phyloP scores from a whole-genome alignment of 345 rosid species.

The Lagerstroemia speciosa region DNA sequence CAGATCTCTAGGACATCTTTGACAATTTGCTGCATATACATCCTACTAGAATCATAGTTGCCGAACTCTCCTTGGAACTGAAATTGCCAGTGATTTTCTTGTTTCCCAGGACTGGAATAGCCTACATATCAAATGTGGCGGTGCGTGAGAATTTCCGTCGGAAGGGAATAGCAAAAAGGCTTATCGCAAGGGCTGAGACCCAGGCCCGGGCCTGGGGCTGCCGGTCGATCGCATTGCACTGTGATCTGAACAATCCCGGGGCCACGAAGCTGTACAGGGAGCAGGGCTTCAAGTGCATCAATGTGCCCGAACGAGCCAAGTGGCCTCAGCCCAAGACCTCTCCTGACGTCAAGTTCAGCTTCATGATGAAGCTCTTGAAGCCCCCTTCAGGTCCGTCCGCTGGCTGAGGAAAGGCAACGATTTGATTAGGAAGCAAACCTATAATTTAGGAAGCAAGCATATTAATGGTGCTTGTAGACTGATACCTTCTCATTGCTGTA shows the following conservation, averaged over 20 bases:
- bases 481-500: neutral
- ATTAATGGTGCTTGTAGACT: neutral
- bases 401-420: neutral
- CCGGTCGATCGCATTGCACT: slow-evolving; percentile 72
- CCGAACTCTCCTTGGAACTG: neutral
- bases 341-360: slow-evolving; percentile 51
- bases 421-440: neutral
- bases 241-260: slow-evolving; percentile 61
- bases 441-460: slow-evolving; percentile 1
- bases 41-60: too few relatives aligned
- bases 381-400: neutral
- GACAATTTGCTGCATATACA: too few relatives aligned
- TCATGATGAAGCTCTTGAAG: slow-evolving; percentile 79
- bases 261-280: slow-evolving; percentile 67
- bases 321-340: slow-evolving; percentile 76
- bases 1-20: too few relatives aligned
- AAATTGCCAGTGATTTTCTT: neutral
- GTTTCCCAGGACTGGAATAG: slow-evolving; percentile 69
- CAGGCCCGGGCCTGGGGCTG: slow-evolving; percentile 84
- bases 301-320: slow-evolving; percentile 70
- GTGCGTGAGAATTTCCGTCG: slow-evolving; percentile 66
- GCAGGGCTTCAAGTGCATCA: slow-evolving; percentile 61
- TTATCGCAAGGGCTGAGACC: slow-evolving; percentile 74
- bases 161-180: slow-evolving; percentile 82
- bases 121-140: slow-evolving; percentile 85